Conservation (phyloP, 1,284 basidiomycete genomes). For the Cryptococcus floricola region DNA sequence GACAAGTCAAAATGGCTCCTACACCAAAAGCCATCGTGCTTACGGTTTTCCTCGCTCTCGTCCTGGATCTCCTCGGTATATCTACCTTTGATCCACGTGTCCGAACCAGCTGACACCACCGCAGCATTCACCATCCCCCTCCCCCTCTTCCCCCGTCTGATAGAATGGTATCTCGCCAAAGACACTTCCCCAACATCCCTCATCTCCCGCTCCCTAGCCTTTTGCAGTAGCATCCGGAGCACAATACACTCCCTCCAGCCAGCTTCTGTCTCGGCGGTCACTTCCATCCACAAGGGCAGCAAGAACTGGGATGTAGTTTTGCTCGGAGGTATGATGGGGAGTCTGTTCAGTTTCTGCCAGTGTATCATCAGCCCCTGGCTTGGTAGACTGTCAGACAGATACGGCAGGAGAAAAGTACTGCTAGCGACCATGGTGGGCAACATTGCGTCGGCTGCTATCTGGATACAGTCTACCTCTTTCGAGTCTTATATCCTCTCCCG, state of each 20-base stretch:
- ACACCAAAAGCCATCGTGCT: constrained; percentile 52
- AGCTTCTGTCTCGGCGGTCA: neutral
- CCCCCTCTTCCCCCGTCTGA: constrained; percentile 69
- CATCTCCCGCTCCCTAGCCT: constrained; percentile 62
- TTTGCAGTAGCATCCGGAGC: constrained; percentile 53
- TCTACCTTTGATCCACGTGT: neutral
- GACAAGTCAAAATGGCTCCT: too few species aligned
- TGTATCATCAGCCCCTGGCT: constrained; percentile 80
- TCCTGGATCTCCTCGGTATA: constrained; percentile 74
- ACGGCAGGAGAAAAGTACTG: constrained; percentile 75
- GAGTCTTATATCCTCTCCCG: constrained; percentile 77
- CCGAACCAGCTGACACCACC: neutral
- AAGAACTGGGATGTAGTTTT: constrained; percentile 46
- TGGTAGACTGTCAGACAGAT: constrained; percentile 67
- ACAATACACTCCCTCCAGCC: neutral
- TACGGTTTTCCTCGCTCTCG: constrained; percentile 74
- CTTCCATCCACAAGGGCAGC: constrained; percentile 6
- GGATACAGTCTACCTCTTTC: constrained; percentile 82
- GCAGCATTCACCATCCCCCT: constrained; percentile 89
- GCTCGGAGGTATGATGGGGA: constrained; percentile 77
- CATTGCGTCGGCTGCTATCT: constrained; percentile 75
- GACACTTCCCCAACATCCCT: constrained; percentile 55
- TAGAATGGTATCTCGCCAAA: constrained; percentile 69
- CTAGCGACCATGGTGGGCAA: constrained; percentile 87
- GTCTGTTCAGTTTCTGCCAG: constrained; percentile 80